Evolutionary conservation across 2,329 filamentous ascomycete species (phyloP), one percentile per base, ranked within the genome.

Genomic region (Apiospora phragmitis): DNA sequence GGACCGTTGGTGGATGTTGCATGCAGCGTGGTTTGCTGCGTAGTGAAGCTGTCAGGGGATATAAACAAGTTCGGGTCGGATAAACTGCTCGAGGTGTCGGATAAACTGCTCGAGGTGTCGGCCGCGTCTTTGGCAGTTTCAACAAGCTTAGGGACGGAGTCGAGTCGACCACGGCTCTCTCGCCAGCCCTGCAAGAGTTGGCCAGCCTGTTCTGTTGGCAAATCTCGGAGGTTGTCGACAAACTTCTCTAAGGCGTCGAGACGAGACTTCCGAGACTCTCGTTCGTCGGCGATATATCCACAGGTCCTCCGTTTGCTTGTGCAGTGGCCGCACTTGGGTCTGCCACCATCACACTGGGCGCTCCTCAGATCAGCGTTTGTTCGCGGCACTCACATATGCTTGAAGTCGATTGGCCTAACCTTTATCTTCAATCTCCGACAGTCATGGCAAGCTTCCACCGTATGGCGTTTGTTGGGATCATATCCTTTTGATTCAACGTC

Each of bases 241-340:
- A 80, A 62, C 32, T 74, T 74, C 71, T 81, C 79, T 11, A 79
- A 72, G 9, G 74, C 71, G 5, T 76, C 74, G 0, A 80, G 72
- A 1, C 79, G 78, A 0, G 77, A 70, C 65, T 77, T 76, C 70
- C 76, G 76, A 21, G 78, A 78, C 1, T 74, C 77, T 59, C 78
- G 76, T 6, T 72, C 77, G 55, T 78, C 76, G 49, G 77, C 79
- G 16, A 78, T 77, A 69, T 80, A 81, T n/a, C 75, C 73, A 65
- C 79, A 81, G 1, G 73, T 68, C 26, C 75, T 73, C 18, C 71
- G 72, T 55, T 77, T 77, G 65, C 75, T 71, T 16, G 73, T 70
- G 73, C 79, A 81, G 41, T 73, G 75, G 7, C 74, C 71, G 67
- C 79, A 81, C 70, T 75, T 73, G 0, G 79, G 79, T 1, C 79